Percentiles rank a stretch among this genome's conserved stretches.
Conservation (phyloP, 345 rosid species). For the Brassica juncea region DNA sequence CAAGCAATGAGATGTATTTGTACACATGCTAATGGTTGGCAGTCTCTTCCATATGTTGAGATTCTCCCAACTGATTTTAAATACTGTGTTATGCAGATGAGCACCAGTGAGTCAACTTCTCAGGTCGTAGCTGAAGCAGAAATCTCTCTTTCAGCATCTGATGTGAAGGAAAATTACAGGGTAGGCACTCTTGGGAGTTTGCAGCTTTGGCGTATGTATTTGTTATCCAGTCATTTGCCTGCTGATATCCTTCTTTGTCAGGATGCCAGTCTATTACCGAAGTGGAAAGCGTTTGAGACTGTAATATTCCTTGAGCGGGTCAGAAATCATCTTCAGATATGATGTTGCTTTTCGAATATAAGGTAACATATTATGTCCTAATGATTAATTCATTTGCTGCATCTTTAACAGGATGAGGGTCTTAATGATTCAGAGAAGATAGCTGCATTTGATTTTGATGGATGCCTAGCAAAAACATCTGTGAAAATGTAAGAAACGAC, state of each 20-base stretch:
- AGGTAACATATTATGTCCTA: conserved; percentile 1
- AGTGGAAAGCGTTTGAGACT: conserved; percentile 93
- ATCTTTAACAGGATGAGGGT: conserved; percentile 65
- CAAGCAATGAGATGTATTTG: background rate
- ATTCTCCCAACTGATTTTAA: background rate
- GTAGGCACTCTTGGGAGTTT: conserved; percentile 39
- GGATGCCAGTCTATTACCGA: conserved; percentile 69
- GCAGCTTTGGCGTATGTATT: conserved; percentile 20
- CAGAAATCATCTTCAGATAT: conserved; percentile 35
- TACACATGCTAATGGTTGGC: conserved; percentile 3
- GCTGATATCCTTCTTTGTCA: conserved; percentile 31
- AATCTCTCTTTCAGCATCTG: conserved; percentile 57
- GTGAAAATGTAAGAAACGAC: conserved; percentile 59
- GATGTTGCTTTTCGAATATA: background rate
- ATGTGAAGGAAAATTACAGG: conserved; percentile 69
- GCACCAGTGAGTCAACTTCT: conserved; percentile 29
- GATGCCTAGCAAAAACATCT: conserved; percentile 85
- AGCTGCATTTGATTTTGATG: conserved; percentile 98
- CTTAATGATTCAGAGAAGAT: conserved; percentile 75
- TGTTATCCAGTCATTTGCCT: conserved; percentile 9
- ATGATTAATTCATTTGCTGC: background rate
- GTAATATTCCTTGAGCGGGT: conserved; percentile 82
- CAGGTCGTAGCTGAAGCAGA: conserved; percentile 45
- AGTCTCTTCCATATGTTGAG: background rate
- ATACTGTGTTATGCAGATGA: conserved; percentile 24